phyloP scores from a whole-genome alignment of 768 basidiomycete genomes.

The Tephrocybe sp. region DNA sequence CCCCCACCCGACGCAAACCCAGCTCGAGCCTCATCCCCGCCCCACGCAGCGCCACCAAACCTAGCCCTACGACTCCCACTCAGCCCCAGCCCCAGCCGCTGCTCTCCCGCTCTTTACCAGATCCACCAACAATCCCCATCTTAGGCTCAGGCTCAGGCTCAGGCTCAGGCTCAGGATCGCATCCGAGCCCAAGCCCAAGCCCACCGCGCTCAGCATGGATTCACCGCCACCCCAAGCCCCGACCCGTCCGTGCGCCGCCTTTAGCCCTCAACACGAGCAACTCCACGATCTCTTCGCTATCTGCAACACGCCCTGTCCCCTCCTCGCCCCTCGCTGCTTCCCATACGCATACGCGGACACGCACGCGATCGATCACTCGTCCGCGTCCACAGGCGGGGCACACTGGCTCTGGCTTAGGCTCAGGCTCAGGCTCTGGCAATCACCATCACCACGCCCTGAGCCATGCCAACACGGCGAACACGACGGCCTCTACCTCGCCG shows the following conservation, averaged over 20 bases:
- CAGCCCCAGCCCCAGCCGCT: background rate
- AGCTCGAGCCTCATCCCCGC: slow-evolving; percentile 11
- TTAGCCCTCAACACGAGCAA: slow-evolving; percentile 9
- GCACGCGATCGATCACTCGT: slow-evolving; percentile 8
- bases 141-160: too few relatives aligned
- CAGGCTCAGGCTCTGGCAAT: slow-evolving; percentile 1
- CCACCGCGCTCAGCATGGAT: slow-evolving; percentile 19
- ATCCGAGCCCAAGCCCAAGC: too few relatives aligned
- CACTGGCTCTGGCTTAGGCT: too few relatives aligned
- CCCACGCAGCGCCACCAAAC: background rate
- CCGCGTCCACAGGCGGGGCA: slow-evolving; percentile 25
- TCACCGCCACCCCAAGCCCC: slow-evolving; percentile 19
- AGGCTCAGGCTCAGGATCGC: too few relatives aligned
- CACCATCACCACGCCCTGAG: slow-evolving; percentile 24
- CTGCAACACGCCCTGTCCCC: slow-evolving; percentile 20
- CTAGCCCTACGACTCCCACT: slow-evolving; percentile 2
- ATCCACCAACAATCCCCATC: slow-evolving; percentile 8
- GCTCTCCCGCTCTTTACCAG: slow-evolving; percentile 11
- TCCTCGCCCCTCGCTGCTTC: slow-evolving; percentile 20
- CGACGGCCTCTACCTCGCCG: background rate
- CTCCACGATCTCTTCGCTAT: slow-evolving; percentile 21
- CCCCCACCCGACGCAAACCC: slow-evolving; percentile 2
- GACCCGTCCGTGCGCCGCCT: slow-evolving; percentile 9
- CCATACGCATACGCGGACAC: slow-evolving; percentile 22
- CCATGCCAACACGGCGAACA: slow-evolving; percentile 18